Evolutionary conservation across 495 filamentous ascomycete genomes (phyloP).

Genomic region (Lasiosphaeria hispida): DNA sequence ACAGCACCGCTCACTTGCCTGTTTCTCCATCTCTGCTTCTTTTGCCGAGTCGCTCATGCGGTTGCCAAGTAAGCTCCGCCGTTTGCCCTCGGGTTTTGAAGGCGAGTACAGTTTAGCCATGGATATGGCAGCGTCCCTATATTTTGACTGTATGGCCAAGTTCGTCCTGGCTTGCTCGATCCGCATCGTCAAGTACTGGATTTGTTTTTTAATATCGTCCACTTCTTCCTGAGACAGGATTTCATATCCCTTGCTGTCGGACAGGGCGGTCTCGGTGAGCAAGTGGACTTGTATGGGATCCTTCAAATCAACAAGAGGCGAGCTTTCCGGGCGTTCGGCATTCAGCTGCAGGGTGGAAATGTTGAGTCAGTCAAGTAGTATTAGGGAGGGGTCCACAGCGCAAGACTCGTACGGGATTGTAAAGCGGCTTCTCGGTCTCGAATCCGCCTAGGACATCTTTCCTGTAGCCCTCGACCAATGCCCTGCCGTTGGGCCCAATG

Average conservation of each 20-base stretch:
- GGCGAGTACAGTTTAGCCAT: slow-evolving; percentile 72
- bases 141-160: slow-evolving; percentile 86
- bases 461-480: slow-evolving; percentile 47
- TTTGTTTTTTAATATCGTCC: slow-evolving; percentile 85
- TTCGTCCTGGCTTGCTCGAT: slow-evolving; percentile 77
- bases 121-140: slow-evolving; percentile 86
- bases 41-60: slow-evolving; percentile 45
- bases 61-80: slow-evolving; percentile 54
- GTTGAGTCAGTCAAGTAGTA: neutral
- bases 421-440: slow-evolving; percentile 42
- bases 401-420: slow-evolving; percentile 45
- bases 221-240: slow-evolving; percentile 88
- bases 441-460: slow-evolving; percentile 44
- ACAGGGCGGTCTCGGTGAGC: slow-evolving; percentile 87
- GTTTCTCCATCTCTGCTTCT: slow-evolving; percentile 72
- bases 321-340: slow-evolving; percentile 26
- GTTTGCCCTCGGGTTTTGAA: slow-evolving; percentile 36
- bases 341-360: slow-evolving; percentile 3
- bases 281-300: slow-evolving; percentile 71
- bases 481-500: slow-evolving; percentile 32
- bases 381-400: neutral
- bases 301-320: slow-evolving; percentile 47
- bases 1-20: slow-evolving; percentile 72
- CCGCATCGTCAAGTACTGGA: slow-evolving; percentile 63
- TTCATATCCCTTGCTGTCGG: slow-evolving; percentile 79